Conservation (phyloP, 257 asterid genomes). For the Osmanthus fragrans region DNA sequence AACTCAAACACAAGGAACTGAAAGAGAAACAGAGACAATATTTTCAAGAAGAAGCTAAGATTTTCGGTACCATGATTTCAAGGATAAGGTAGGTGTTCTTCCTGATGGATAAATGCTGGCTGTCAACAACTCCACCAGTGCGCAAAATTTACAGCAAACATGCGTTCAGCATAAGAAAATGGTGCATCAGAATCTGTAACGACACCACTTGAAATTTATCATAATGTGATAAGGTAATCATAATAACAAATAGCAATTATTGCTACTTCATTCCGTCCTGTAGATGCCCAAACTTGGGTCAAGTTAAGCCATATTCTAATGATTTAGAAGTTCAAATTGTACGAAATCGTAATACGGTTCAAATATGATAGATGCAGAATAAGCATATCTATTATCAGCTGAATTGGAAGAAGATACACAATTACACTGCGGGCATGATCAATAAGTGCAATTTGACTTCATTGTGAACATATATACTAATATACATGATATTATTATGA, state of each 20-base stretch:
- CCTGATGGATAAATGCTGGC: not conserved
- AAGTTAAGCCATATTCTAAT: not conserved
- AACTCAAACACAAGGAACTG: slow-evolving; percentile 44
- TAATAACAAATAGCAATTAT: no score
- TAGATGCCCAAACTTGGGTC: not conserved
- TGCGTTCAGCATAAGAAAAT: not conserved
- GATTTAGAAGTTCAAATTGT: not conserved
- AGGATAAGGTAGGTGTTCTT: slow-evolving; percentile 28
- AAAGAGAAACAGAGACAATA: slow-evolving; percentile 45
- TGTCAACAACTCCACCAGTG: not conserved
- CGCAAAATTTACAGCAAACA: not conserved
- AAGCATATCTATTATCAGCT: no score
- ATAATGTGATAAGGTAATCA: not conserved
- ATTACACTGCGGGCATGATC: no score
- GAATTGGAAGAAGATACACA: no score
- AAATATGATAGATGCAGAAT: no score
- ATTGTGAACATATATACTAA: no score
- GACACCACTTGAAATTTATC: not conserved
- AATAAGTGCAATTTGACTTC: no score
- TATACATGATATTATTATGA: no score
- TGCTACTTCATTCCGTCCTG: not conserved
- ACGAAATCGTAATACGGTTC: not conserved
- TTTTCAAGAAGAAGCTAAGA: slow-evolving; percentile 42
- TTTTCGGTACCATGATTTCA: slow-evolving; percentile 52
- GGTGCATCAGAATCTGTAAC: not conserved